Conservation (phyloP, 495 filamentous ascomycete genomes). For the Pseudoneurospora amorphoporcata region DNA sequence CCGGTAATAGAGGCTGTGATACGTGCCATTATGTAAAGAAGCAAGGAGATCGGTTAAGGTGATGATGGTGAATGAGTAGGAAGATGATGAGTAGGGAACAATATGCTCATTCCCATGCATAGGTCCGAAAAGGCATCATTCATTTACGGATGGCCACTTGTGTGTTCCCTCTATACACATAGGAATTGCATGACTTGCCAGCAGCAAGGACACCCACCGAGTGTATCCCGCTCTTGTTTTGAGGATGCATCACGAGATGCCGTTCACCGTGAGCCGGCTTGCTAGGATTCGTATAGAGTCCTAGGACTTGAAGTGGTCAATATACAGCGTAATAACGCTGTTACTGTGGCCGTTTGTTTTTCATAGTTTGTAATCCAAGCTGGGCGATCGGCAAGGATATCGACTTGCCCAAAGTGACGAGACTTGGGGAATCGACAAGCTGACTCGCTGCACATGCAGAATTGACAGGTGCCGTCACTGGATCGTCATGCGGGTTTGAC, state of each 20-base stretch:
- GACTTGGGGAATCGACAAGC: not conserved
- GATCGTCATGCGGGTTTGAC: not conserved
- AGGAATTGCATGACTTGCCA: not conserved
- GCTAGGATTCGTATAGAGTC: not conserved
- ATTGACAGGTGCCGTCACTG: not conserved
- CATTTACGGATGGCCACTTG: not conserved
- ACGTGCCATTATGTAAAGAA: constrained; percentile 2
- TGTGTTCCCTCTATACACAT: not conserved
- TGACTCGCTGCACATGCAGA: not conserved
- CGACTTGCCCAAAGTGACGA: not conserved
- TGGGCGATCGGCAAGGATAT: not conserved
- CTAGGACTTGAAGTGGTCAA: not conserved
- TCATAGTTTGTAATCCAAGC: not conserved
- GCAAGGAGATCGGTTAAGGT: not conserved
- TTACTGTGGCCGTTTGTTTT: not conserved
- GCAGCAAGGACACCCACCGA: not conserved
- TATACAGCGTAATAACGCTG: not conserved
- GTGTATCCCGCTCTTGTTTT: not conserved
- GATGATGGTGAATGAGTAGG: not conserved
- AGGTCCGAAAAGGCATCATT: no score
- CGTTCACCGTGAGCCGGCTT: not conserved
- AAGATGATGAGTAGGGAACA: not conserved
- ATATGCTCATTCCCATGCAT: not conserved
- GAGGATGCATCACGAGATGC: not conserved
- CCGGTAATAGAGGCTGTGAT: not conserved